A percentile compares a stretch with the other conserved stretches of the same genome.
Conservation (phyloP, 2,329 filamentous ascomycete genomes). For the Aciculosporium take region DNA sequence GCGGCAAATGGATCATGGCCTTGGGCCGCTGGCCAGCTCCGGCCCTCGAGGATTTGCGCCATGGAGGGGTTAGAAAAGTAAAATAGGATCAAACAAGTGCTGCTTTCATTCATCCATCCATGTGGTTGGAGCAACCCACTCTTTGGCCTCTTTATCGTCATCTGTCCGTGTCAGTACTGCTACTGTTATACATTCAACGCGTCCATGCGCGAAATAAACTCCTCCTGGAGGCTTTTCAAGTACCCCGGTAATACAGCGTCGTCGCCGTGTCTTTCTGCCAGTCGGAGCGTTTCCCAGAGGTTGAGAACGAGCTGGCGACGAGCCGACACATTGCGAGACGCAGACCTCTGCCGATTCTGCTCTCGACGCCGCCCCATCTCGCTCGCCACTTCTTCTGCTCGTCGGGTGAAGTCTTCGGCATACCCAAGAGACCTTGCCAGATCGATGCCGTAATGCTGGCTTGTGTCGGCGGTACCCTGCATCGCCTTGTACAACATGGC, state of each 20-base stretch:
- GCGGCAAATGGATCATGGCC: too few species aligned
- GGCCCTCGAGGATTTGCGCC: too few species aligned
- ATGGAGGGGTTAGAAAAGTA: too few species aligned
- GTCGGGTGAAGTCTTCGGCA: slow-evolving; percentile 50
- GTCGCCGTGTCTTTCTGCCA: slow-evolving; percentile 49
- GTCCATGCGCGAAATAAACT: slow-evolving; percentile 61
- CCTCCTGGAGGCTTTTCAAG: slow-evolving; percentile 38
- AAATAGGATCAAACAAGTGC: too few species aligned
- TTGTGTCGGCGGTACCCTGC: slow-evolving; percentile 53
- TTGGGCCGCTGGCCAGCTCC: too few species aligned
- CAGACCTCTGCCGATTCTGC: slow-evolving; percentile 42
- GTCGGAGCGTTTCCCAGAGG: slow-evolving; percentile 56
- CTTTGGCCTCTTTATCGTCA: too few species aligned
- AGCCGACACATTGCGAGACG: slow-evolving; percentile 42
- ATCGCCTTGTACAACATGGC: slow-evolving; percentile 80
- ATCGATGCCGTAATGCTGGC: slow-evolving; percentile 65
- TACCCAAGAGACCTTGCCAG: slow-evolving; percentile 64
- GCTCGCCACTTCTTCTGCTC: slow-evolving; percentile 52
- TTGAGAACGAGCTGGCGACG: slow-evolving; percentile 60
- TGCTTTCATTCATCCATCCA: too few species aligned
- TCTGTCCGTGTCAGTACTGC: too few species aligned
- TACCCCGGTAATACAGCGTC: slow-evolving; percentile 39
- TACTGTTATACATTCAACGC: slow-evolving; percentile 38
- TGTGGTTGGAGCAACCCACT: too few species aligned
- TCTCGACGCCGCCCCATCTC: slow-evolving; percentile 45